These are phyloP conservation scores for Botrytis tulipae DNA, from an alignment of 2,329 filamentous ascomycete genomes.

Conservation along the genomic window DNA sequence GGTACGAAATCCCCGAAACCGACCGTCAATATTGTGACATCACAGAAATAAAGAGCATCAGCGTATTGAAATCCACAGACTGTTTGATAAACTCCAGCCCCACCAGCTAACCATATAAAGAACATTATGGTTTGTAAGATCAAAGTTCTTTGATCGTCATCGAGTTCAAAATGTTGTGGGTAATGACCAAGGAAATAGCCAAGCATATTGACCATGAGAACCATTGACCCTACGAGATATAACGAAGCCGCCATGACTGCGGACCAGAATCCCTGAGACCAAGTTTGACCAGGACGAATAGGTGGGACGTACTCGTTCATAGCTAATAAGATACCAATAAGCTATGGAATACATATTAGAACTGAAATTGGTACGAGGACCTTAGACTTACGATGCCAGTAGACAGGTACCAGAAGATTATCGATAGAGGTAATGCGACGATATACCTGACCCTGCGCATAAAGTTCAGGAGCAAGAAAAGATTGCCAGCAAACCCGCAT, in stretches of 20 bases:
- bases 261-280: slow-evolving; percentile 70
- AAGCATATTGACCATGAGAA: slow-evolving; percentile 68
- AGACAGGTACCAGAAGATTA: slow-evolving; percentile 64
- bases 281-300: slow-evolving; percentile 49
- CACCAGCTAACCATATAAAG: slow-evolving; percentile 66
- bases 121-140: slow-evolving; percentile 71
- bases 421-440: slow-evolving; percentile 64
- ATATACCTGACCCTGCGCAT: slow-evolving; percentile 65
- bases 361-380: neutral
- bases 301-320: slow-evolving; percentile 53
- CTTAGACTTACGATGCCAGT: slow-evolving; percentile 57
- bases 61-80: slow-evolving; percentile 59
- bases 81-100: slow-evolving; percentile 58
- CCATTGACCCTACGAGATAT: slow-evolving; percentile 60
- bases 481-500: slow-evolving; percentile 63
- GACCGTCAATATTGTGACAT: slow-evolving; percentile 60
- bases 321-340: slow-evolving; percentile 56
- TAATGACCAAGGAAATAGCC: slow-evolving; percentile 69
- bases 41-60: slow-evolving; percentile 60
- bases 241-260: slow-evolving; percentile 62
- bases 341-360: slow-evolving; percentile 37
- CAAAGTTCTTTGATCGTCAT: slow-evolving; percentile 64
- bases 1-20: slow-evolving; percentile 63
- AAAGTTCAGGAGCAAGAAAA: slow-evolving; percentile 68
- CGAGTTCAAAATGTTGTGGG: slow-evolving; percentile 63